Evolutionary conservation across 371 early-diverging fungal genomes (phyloP).

Genomic region (Saksenaea oblongispora): DNA sequence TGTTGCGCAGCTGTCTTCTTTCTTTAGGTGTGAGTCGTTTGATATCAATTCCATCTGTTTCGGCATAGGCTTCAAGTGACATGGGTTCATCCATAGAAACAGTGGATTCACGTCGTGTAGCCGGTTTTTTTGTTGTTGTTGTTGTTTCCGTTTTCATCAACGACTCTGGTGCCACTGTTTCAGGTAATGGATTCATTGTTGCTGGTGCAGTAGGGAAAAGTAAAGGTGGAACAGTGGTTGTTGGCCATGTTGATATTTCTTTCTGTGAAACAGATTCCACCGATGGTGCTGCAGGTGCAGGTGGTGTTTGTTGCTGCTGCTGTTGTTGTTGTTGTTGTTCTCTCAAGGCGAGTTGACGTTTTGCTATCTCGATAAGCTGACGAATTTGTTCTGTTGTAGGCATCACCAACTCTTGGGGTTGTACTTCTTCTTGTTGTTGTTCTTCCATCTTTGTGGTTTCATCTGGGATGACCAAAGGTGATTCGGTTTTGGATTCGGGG

Average conservation of each 20-base stretch:
- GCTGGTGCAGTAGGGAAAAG: not conserved
- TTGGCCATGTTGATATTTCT: not conserved
- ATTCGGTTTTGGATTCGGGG: not conserved
- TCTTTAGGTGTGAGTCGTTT: constrained; percentile 75
- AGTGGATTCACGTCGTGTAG: constrained; percentile 16
- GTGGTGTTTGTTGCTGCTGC: constrained; percentile 6
- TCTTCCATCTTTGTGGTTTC: not conserved
- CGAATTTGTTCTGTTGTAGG: constrained; percentile 48
- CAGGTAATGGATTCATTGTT: constrained; percentile 13
- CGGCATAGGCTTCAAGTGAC: constrained; percentile 27
- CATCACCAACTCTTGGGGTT: constrained; percentile 16
- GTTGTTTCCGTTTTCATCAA: constrained; percentile 17
- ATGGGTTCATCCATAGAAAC: constrained; percentile 18
- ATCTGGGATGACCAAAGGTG: constrained; percentile 7
- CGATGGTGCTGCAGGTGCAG: not conserved
- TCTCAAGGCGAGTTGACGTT: constrained; percentile 33
- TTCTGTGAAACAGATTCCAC: not conserved
- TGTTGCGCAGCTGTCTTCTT: constrained; percentile 84
- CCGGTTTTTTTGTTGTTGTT: not conserved
- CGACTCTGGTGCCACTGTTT: constrained; percentile 25
- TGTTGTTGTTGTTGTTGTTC: constrained; percentile 22
- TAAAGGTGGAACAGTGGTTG: not conserved
- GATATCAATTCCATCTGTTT: constrained; percentile 30
- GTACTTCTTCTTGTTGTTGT: not conserved
- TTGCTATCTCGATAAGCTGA: constrained; percentile 47